Evolutionary conservation across 305 asterid genomes (phyloP).

Genomic region (Fraxinus sp.): DNA sequence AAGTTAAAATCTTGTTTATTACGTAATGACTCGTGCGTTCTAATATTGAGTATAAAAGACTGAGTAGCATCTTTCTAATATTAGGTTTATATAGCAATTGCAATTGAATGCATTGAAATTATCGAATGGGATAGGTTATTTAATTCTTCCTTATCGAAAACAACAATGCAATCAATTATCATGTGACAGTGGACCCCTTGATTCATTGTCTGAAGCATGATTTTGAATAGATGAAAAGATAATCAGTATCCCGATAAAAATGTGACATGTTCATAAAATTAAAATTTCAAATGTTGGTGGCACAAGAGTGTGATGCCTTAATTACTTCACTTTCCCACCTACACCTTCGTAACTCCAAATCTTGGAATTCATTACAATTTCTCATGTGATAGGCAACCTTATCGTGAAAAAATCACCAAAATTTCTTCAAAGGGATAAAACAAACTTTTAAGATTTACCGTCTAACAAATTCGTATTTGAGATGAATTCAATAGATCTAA

Average conservation of each 20-base stretch:
- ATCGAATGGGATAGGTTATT: background rate
- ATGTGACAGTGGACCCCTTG: background rate
- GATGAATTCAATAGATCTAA: background rate
- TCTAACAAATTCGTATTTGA: background rate
- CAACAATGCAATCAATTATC: background rate
- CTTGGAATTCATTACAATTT: background rate
- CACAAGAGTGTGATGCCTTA: background rate
- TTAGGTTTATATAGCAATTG: background rate
- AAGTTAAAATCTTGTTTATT: background rate
- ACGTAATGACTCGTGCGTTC: background rate
- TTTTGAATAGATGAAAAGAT: no score
- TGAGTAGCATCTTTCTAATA: background rate
- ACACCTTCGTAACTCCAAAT: background rate
- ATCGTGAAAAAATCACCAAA: background rate
- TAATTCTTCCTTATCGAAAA: background rate
- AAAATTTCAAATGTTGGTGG: background rate
- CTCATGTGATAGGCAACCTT: background rate
- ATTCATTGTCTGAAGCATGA: background rate
- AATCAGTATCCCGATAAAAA: background rate
- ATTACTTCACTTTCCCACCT: background rate
- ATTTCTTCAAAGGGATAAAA: background rate
- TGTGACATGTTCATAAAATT: background rate
- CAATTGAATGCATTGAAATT: background rate
- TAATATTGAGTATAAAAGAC: no score
- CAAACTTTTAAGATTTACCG: background rate